Percentiles rank a stretch among this genome's conserved stretches.
Evolutionary conservation across 257 asterid species (phyloP).

Genomic region (Osmanthus fragrans): DNA sequence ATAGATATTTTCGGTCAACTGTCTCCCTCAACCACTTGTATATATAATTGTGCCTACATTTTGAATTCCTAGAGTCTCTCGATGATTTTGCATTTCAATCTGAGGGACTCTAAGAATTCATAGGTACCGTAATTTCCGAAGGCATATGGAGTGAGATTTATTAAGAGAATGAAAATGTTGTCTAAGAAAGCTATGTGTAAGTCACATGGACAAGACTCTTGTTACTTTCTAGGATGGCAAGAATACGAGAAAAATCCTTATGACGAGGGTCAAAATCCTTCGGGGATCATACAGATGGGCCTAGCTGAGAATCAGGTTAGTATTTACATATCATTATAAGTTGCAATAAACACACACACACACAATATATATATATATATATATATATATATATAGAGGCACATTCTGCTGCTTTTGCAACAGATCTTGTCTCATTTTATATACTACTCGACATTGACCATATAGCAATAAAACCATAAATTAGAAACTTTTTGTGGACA

Average conservation of each 20-base stretch:
- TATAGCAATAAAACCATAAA: no score
- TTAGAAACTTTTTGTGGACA: no score
- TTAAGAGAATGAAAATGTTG: conserved; percentile 31
- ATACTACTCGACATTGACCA: no score
- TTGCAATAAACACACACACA: no score
- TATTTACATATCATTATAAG: no score
- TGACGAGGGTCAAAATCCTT: conserved; percentile 35
- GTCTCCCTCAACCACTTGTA: conserved; percentile 10
- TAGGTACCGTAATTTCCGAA: background rate
- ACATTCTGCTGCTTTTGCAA: no score
- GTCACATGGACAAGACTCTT: conserved; percentile 55
- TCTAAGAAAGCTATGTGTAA: conserved; percentile 51
- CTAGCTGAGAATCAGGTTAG: conserved; percentile 55
- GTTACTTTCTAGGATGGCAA: conserved; percentile 55
- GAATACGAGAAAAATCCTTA: conserved; percentile 48
- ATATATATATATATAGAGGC: no score
- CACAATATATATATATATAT: no score
- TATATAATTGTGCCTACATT: background rate
- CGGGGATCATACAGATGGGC: conserved; percentile 62
- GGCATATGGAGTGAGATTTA: background rate
- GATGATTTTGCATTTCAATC: background rate
- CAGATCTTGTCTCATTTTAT: no score
- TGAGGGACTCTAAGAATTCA: no score
- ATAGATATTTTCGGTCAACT: conserved; percentile 1
- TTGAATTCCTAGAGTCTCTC: background rate